Evolutionary conservation across 176 grass and related monocot genomes (phyloP).

Genomic region (Pontederia crassipes): DNA sequence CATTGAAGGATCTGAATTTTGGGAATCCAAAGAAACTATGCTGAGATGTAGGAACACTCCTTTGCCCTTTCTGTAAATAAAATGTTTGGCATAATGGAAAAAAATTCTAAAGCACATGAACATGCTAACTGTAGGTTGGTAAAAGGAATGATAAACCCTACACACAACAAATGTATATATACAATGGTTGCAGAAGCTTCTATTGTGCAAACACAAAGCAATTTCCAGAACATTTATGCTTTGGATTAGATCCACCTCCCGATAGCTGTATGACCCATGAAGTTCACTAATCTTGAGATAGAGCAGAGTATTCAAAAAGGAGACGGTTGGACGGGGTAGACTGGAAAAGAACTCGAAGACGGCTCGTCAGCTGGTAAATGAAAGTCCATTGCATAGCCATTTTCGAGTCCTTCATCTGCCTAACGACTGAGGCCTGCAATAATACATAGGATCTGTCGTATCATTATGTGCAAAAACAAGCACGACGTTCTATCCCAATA

Average conservation of each 20-base stretch:
- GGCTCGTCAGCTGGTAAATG: conserved; percentile 74
- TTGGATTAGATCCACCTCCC: neutral
- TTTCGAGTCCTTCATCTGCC: conserved; percentile 99
- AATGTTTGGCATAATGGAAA: too few species aligned
- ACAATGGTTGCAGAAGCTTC: too few species aligned
- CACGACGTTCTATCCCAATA: neutral
- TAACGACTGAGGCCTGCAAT: conserved; percentile 85
- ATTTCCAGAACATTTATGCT: neutral
- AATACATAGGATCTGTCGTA: neutral
- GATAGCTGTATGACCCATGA: neutral
- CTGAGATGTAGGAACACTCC: too few species aligned
- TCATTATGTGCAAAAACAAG: neutral
- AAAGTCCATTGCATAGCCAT: conserved; percentile 96
- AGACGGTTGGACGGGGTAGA: conserved; percentile 92
- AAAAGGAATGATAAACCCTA: too few species aligned
- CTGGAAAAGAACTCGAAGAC: conserved; percentile 87
- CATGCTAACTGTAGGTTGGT: too few species aligned
- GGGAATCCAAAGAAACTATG: too few species aligned
- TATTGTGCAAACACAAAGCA: too few species aligned
- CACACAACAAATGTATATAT: too few species aligned
- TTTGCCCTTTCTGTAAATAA: too few species aligned
- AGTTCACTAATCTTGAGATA: conserved; percentile 49
- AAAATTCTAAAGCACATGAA: too few species aligned
- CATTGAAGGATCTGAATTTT: too few species aligned
- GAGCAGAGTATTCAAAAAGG: conserved; percentile 90